Conservation (phyloP, 495 filamentous ascomycete species). For the Daldinia grandis region DNA sequence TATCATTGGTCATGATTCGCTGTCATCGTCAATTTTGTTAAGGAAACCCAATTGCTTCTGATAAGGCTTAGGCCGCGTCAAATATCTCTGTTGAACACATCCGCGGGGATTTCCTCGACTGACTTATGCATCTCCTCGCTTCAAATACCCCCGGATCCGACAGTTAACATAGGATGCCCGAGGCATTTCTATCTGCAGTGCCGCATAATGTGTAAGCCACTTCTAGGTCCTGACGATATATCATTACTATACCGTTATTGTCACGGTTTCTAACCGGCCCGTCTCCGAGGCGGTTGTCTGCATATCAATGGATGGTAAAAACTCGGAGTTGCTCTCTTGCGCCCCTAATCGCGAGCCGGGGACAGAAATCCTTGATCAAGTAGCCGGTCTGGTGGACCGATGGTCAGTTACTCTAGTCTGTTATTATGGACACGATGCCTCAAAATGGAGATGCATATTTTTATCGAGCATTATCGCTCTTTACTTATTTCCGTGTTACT, state of each 20-base stretch:
- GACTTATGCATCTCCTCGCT: slow-evolving; percentile 38
- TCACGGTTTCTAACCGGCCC: slow-evolving; percentile 26
- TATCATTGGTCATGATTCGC: slow-evolving; percentile 47
- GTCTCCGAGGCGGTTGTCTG: slow-evolving; percentile 21
- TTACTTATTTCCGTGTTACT: neutral
- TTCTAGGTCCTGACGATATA: slow-evolving; percentile 11
- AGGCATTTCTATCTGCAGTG: slow-evolving; percentile 22
- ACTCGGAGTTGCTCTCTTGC: slow-evolving; percentile 26
- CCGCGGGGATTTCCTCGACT: slow-evolving; percentile 39
- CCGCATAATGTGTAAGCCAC: slow-evolving; percentile 16
- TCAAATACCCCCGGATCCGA: slow-evolving; percentile 12
- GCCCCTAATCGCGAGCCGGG: slow-evolving; percentile 20
- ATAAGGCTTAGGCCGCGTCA: slow-evolving; percentile 31
- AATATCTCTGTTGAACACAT: slow-evolving; percentile 18
- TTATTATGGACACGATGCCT: slow-evolving; percentile 13
- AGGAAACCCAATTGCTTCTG: slow-evolving; percentile 35
- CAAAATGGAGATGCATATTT: slow-evolving; percentile 17
- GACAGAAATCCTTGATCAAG: slow-evolving; percentile 14
- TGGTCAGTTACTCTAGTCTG: slow-evolving; percentile 8
- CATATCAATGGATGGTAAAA: slow-evolving; percentile 32
- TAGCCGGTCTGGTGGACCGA: slow-evolving; percentile 9
- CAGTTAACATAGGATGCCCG: slow-evolving; percentile 6
- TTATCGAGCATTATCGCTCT: neutral
- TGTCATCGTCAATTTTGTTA: slow-evolving; percentile 26
- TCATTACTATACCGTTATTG: slow-evolving; percentile 32